These are phyloP conservation scores for Lotmaria passim DNA, from an alignment of 208 protist species.

Conservation along the genomic window DNA sequence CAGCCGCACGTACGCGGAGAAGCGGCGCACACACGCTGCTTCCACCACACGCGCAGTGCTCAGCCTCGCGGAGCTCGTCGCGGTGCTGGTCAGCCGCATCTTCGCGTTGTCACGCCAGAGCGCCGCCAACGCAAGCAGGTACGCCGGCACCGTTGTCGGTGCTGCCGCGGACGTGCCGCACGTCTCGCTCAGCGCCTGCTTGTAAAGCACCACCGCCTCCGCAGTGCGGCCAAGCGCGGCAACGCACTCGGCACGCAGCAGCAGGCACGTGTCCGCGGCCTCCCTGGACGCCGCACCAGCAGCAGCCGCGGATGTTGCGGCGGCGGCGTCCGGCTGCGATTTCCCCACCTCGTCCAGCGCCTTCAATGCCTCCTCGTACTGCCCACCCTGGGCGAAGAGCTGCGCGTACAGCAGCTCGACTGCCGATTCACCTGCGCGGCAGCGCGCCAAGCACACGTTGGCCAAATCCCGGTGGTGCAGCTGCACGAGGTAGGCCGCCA, in stretches of 20 bases:
- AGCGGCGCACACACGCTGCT: constrained; percentile 16
- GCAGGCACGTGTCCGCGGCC: constrained; percentile 41
- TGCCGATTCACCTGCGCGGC: constrained; percentile 32
- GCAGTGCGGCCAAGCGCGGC: constrained; percentile 53
- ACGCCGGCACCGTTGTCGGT: constrained; percentile 20
- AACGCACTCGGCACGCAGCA: constrained; percentile 75
- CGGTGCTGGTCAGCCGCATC: constrained; percentile 5
- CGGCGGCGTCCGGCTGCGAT: too few species aligned
- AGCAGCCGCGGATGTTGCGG: neutral
- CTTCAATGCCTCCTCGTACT: constrained; percentile 68
- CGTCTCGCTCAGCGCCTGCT: constrained; percentile 62
- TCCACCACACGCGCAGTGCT: constrained; percentile 11
- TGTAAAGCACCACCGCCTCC: constrained; percentile 64
- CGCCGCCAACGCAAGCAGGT: constrained; percentile 28
- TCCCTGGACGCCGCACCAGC: neutral
- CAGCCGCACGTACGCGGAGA: constrained; percentile 68
- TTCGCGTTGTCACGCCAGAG: constrained; percentile 15
- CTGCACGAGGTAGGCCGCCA: constrained; percentile 62
- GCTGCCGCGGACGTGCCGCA: constrained; percentile 32
- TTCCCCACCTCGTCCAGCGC: constrained; percentile 39
- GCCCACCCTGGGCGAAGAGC: constrained; percentile 74
- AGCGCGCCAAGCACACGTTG: constrained; percentile 72
- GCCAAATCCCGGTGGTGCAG: constrained; percentile 78
- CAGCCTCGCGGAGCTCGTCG: constrained; percentile 2
- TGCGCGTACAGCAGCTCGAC: constrained; percentile 79